Conservation (phyloP, 2,329 filamentous ascomycete genomes). For the Penicillium nordicum region DNA sequence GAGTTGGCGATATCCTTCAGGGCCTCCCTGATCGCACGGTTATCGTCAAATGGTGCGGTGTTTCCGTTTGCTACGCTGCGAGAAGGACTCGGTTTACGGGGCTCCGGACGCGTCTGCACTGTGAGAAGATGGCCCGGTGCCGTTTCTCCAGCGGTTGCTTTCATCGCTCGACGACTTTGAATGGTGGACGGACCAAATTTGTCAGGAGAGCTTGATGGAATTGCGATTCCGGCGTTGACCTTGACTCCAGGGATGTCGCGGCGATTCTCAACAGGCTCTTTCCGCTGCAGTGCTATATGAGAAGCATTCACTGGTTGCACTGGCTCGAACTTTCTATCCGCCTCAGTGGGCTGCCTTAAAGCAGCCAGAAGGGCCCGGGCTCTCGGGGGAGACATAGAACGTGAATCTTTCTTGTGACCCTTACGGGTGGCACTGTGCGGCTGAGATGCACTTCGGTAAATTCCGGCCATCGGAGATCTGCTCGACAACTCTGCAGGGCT, state of each 20-base stretch:
- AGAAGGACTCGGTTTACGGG: constrained; percentile 6
- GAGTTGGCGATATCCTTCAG: constrained; percentile 8
- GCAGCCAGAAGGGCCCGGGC: constrained; percentile 38
- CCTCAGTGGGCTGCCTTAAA: constrained; percentile 33
- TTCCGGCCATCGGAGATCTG: constrained; percentile 25
- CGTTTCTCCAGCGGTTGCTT: constrained; percentile 26
- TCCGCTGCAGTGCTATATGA: not conserved
- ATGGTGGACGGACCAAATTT: constrained; percentile 28
- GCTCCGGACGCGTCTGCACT: constrained; percentile 23
- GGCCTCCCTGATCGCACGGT: constrained; percentile 9
- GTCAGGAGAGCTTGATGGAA: constrained; percentile 8
- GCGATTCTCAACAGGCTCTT: constrained; percentile 6
- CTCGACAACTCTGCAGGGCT: constrained; percentile 27
- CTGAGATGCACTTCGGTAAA: constrained; percentile 35
- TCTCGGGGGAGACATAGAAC: constrained; percentile 38
- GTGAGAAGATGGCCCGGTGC: constrained; percentile 29
- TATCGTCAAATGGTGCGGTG: constrained; percentile 14
- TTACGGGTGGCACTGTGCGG: constrained; percentile 29
- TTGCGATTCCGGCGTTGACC: constrained; percentile 7
- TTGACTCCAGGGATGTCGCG: constrained; percentile 18
- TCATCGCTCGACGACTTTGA: constrained; percentile 38
- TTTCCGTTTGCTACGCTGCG: constrained; percentile 12
- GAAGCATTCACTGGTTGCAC: constrained; percentile 8
- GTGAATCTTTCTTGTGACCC: constrained; percentile 26
- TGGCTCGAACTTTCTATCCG: constrained; percentile 10